Evolutionary conservation across 106 monocot genomes (phyloP), one percentile per base, ranked within the genome.

Genomic region (Ottelia alismoides): DNA sequence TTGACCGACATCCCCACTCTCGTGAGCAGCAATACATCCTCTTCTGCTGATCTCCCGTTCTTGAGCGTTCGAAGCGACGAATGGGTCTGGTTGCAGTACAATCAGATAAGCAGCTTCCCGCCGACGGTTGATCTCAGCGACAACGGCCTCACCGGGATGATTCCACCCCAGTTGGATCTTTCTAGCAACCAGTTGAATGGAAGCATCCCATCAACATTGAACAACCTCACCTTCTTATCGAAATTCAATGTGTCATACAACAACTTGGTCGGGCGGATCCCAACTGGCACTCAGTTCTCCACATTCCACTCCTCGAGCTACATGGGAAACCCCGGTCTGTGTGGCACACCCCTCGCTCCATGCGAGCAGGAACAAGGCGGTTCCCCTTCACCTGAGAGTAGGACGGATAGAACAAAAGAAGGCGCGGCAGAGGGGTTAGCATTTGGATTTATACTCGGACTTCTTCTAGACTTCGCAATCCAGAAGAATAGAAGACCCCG

Each of bases 201-300:
- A 19, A 58, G 62, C 0, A 87, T 87, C 55, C 87, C 87, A 48
- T 27, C 51, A 44, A 78, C 82, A 18, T 49, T 87, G 63, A 76
- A 55, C 29, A 70, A 70, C 28, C 82, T 87, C 24, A 87, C 71
- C 40, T 87, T 87, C 61, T 65, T 87, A 27, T 87, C 87, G 1
- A 87, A 67, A 68, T 87, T 87, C 52, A 78, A 70, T 46, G 87
- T 87, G 2, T 71, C 87, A 0, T 43, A 78, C 65, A 87, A 87
- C 58, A 46, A 66, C 22, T 58, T 87, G 52, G 27, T 57, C 2
- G 87, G 87, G 18, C 30, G 53, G 19, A 56, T 87, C 20, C 87
- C 87, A 40, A 63, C 44, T 12, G 87, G 73, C 2, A 80, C 74
- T 0, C 85, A 86, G 28, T 81, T 86, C 63, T 81, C 77, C 49